Conservation (phyloP, 192 early-diverging fungal species). For the Rhizoclosmatium globosum region DNA sequence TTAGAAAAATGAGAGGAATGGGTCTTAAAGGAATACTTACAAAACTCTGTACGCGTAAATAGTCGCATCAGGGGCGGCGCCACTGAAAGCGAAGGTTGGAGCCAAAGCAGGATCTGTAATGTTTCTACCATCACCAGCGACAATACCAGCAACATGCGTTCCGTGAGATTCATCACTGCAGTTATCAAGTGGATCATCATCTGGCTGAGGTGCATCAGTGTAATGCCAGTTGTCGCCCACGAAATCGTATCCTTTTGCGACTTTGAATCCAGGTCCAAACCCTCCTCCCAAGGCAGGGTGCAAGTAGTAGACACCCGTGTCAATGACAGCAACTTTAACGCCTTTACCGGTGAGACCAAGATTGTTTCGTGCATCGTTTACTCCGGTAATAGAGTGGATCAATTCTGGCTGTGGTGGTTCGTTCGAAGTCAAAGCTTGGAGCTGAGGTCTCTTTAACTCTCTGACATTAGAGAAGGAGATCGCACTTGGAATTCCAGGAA, state of each 20-base stretch:
- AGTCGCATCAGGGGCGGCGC: constrained; percentile 84
- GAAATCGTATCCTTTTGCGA: constrained; percentile 50
- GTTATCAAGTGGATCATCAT: constrained; percentile 55
- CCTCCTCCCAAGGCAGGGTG: constrained; percentile 62
- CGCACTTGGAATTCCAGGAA: neutral
- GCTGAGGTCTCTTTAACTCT: neutral
- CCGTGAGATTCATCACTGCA: constrained; percentile 54
- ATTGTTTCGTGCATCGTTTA: constrained; percentile 33
- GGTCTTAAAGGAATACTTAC: neutral
- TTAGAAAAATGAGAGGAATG: neutral
- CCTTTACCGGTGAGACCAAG: constrained; percentile 54
- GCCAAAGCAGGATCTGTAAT: constrained; percentile 10
- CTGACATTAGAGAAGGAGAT: neutral
- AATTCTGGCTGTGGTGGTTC: neutral
- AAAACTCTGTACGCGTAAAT: constrained; percentile 81
- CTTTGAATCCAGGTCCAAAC: constrained; percentile 49
- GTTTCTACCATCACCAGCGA: constrained; percentile 47
- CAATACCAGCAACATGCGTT: constrained; percentile 60
- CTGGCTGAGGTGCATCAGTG: neutral
- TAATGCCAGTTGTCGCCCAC: constrained; percentile 51
- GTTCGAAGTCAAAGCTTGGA: neutral
- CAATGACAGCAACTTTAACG: constrained; percentile 59
- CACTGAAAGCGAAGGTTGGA: constrained; percentile 44
- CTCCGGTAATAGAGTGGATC: constrained; percentile 36
- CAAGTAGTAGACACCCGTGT: constrained; percentile 60